A percentile compares a stretch with the other conserved stretches of the same genome.
Evolutionary conservation across 2,329 filamentous ascomycete genomes (phyloP).

Genomic region (Fusarium clavum): DNA sequence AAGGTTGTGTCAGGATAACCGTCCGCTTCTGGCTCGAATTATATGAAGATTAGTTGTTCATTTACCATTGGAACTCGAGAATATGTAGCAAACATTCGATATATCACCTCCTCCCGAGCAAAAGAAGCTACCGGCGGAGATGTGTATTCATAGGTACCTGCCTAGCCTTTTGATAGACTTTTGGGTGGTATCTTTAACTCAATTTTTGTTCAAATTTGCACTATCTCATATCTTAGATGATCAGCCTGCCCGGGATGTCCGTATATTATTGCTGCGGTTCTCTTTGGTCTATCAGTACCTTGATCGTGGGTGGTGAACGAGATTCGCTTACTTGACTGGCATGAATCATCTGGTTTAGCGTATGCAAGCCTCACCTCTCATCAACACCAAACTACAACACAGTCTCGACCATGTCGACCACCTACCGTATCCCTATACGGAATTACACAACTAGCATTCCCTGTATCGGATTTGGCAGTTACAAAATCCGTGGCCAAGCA

Average conservation of each 20-base stretch:
- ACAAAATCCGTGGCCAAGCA: conserved; percentile 65
- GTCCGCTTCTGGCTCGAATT: background rate
- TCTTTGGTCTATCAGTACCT: background rate
- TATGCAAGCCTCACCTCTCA: background rate
- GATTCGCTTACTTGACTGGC: background rate
- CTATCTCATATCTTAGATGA: background rate
- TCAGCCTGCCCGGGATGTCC: background rate
- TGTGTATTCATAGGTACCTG: background rate
- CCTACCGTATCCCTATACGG: conserved; percentile 38
- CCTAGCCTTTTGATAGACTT: background rate
- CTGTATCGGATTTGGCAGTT: conserved; percentile 78
- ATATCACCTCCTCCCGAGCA: background rate
- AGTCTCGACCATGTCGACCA: conserved; percentile 4
- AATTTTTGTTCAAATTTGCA: background rate
- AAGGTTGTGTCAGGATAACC: background rate
- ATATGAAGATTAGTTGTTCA: background rate
- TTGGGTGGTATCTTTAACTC: background rate
- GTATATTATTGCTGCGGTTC: background rate
- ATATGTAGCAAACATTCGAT: background rate
- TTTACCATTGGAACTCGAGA: background rate
- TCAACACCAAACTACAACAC: background rate
- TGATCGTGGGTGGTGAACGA: background rate
- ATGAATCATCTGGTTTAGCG: background rate
- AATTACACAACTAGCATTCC: conserved; percentile 61
- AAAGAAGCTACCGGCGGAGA: background rate